These are phyloP conservation scores for Venturia carpophila DNA, from an alignment of 2,329 filamentous ascomycete genomes.

Conservation along the genomic window DNA sequence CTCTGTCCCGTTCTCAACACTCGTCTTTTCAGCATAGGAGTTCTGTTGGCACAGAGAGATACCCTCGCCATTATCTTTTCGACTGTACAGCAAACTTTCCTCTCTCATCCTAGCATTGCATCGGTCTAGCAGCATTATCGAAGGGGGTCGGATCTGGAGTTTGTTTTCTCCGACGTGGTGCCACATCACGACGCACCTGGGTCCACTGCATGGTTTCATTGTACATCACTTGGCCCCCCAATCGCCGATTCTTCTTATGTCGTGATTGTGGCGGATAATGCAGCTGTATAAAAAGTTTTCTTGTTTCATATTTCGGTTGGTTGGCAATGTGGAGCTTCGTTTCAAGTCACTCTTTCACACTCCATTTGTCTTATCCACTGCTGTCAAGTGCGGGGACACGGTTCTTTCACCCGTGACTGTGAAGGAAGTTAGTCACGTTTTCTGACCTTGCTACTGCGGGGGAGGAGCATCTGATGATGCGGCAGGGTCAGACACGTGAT, in stretches of 20 bases:
- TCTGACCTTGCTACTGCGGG: neutral
- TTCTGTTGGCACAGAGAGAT: slow-evolving; percentile 7
- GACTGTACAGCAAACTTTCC: slow-evolving; percentile 3
- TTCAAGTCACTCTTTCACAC: slow-evolving; percentile 1
- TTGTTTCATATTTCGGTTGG: neutral
- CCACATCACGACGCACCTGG: neutral
- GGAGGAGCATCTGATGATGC: neutral
- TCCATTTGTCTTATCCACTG: neutral
- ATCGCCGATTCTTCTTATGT: slow-evolving; percentile 6
- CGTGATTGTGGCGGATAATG: neutral
- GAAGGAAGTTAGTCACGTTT: neutral
- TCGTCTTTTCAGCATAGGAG: slow-evolving; percentile 11
- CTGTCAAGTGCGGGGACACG: neutral
- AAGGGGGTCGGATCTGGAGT: slow-evolving; percentile 3
- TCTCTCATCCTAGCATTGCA: slow-evolving; percentile 6
- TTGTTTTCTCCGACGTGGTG: neutral
- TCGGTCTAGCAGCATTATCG: slow-evolving; percentile 4
- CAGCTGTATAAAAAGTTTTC: neutral
- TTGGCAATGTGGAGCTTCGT: neutral
- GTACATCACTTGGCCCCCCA: neutral
- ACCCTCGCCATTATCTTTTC: neutral
- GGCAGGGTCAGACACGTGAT: neutral
- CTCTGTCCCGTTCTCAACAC: neutral
- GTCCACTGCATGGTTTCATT: slow-evolving; percentile 5
- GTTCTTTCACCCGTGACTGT: neutral